Evolutionary conservation across 306 rosid genomes (phyloP), one percentile per base, ranked within the genome.

Genomic region (Carpinus viminea): DNA sequence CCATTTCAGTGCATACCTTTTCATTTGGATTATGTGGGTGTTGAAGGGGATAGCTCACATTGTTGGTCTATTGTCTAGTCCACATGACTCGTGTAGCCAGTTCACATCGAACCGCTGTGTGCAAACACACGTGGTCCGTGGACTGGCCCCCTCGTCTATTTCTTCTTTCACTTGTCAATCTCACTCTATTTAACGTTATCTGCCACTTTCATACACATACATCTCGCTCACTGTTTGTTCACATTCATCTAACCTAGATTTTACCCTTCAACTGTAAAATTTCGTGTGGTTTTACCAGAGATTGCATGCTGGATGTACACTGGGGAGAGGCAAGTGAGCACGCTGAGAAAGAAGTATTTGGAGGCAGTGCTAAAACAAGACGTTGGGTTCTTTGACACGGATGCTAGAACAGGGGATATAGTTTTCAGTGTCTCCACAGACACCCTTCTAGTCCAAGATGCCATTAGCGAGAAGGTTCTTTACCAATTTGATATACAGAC

Each of bases 261-360:
- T 57, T 9, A 21, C 24, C 10, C 16, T n/a, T 20, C 65, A 24
- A 57, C 34, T 57, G 31, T 18, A 57, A 57, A 57, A 20, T 20
- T 24, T 53, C 65, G 0, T 21, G 65, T 48, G 65, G 24, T 79
- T 78, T 45, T 24, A 17, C 24, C 92, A 96, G 99, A 96, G 85
- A 96, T 96, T 77, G 91, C 98, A 74, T 96, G 99, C 70, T 96
- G 99, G 99, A 96, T 96, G 99, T 93, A 89, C 80, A 91, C 91
- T 57, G 99, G 99, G 57, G 99, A 96, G 82, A 91, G 99, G 38
- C 99, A 96, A 78, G 98, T 86, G 82, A 89, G 97, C 81, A 88
- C 97, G 3, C 84, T 96, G 81, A 93, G 99, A 62, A 96, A 96
- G 89, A 96, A 93, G 88, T 96, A 96, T 71, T 79, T 96, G 69